Evolutionary conservation across 202 grass and related monocot species (phyloP).

Genomic region (Schoenoplectus triqueter): DNA sequence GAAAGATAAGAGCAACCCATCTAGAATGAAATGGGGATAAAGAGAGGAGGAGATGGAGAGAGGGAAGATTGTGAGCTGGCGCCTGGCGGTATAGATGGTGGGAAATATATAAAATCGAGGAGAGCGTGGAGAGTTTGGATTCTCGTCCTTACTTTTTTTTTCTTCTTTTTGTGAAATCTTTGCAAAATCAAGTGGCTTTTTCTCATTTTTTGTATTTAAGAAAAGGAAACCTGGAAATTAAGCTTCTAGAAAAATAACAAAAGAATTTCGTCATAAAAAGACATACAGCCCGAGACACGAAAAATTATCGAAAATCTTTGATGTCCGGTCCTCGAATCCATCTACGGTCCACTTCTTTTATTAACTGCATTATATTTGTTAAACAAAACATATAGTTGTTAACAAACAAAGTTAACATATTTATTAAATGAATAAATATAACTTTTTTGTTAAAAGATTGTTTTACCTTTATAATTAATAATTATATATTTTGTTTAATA

Average conservation of each 20-base stretch:
- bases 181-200: constrained; percentile 30
- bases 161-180: constrained; percentile 11
- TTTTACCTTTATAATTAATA: too few relatives aligned
- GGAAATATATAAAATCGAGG: constrained; percentile 24
- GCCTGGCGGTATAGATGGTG: constrained; percentile 14
- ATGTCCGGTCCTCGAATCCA: too few relatives aligned
- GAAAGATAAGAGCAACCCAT: not conserved
- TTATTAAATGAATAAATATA: too few relatives aligned
- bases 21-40: not conserved
- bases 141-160: constrained; percentile 5
- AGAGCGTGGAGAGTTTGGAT: constrained; percentile 29
- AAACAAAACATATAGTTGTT: too few relatives aligned
- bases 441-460: too few relatives aligned
- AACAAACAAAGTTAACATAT: too few relatives aligned
- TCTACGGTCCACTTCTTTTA: too few relatives aligned
- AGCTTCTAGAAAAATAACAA: not conserved
- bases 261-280: too few relatives aligned
- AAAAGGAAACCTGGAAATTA: not conserved
- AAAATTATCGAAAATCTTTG: too few relatives aligned
- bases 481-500: too few relatives aligned
- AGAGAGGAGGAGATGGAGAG: not conserved
- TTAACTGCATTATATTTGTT: too few relatives aligned
- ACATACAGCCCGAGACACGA: too few relatives aligned
- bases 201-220: not conserved
- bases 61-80: constrained; percentile 14